Conservation (phyloP, 495 filamentous ascomycete species). For the Lasiosphaeriaceae sp. region DNA sequence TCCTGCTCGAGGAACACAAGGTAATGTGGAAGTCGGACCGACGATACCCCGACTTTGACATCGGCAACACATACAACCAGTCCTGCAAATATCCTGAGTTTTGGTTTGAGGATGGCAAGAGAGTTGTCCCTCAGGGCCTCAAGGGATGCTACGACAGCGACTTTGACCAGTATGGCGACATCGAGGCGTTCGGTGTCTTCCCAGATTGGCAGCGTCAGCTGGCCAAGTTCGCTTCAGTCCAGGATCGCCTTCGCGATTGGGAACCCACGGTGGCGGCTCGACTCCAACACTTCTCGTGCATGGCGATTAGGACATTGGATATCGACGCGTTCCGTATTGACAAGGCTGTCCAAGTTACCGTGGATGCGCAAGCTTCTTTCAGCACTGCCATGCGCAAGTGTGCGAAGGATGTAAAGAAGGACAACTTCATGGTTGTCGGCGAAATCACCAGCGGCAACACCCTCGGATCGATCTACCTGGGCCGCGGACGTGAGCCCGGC, state of each 20-base stretch:
- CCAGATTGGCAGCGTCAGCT: constrained; percentile 65
- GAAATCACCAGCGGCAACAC: constrained; percentile 63
- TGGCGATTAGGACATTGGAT: constrained; percentile 60
- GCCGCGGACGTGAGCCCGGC: constrained; percentile 58
- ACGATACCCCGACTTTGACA: constrained; percentile 61
- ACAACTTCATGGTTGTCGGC: constrained; percentile 62
- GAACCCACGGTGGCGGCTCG: constrained; percentile 55
- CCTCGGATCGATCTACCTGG: constrained; percentile 63
- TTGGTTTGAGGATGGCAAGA: constrained; percentile 61
- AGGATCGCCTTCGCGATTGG: constrained; percentile 74
- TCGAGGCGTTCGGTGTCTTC: constrained; percentile 64
- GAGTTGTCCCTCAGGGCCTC: constrained; percentile 46
- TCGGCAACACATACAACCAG: constrained; percentile 54
- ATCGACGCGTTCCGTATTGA: constrained; percentile 69
- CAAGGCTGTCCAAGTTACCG: constrained; percentile 63
- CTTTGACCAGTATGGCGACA: constrained; percentile 68
- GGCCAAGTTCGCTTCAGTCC: constrained; percentile 70
- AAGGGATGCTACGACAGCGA: constrained; percentile 66
- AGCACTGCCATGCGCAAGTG: constrained; percentile 52
- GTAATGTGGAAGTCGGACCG: constrained; percentile 56
- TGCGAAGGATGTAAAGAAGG: constrained; percentile 52
- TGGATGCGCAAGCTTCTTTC: constrained; percentile 60
- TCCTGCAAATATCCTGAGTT: constrained; percentile 63
- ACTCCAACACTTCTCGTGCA: constrained; percentile 62
- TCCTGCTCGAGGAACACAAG: constrained; percentile 52